Evolutionary conservation across 805 yeast genomes (phyloP).

Genomic region (Candida vaughaniae): DNA sequence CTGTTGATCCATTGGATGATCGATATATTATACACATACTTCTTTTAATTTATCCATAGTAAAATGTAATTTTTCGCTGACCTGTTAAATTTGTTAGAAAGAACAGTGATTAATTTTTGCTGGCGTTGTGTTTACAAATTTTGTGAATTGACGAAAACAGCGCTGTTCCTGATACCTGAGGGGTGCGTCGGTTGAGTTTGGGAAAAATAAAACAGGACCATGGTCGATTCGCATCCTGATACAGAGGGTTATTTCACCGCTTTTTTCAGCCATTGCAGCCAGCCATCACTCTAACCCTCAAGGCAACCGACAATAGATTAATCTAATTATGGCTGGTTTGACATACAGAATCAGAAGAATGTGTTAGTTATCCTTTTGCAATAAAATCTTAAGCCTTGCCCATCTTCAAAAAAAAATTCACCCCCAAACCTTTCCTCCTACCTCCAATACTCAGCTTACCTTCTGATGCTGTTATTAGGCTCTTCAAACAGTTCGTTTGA

Average conservation of each 20-base stretch:
- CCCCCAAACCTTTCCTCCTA: too few species aligned
- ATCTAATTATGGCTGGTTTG: conserved; percentile 1
- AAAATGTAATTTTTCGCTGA: background rate
- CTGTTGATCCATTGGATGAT: background rate
- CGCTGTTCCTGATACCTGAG: conserved; percentile 7
- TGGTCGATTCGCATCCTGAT: background rate
- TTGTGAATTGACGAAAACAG: conserved; percentile 9
- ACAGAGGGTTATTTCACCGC: background rate
- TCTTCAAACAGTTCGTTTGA: conserved; percentile 10
- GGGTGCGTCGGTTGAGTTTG: background rate
- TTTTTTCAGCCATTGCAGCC: conserved; percentile 11
- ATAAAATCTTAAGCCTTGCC: too few species aligned
- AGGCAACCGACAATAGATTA: background rate
- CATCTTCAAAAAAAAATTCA: too few species aligned
- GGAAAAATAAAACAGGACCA: too few species aligned
- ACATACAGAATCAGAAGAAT: too few species aligned
- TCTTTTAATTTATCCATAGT: conserved; percentile 61
- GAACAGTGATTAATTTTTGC: conserved; percentile 9
- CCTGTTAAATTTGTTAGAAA: conserved; percentile 2
- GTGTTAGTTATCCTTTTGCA: too few species aligned
- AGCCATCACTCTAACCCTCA: conserved; percentile 6
- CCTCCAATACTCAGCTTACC: conserved; percentile 1
- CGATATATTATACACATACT: conserved; percentile 32
- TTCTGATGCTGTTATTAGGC: conserved; percentile 4
- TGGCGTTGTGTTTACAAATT: conserved; percentile 9